phyloP scores from a whole-genome alignment of 2,329 filamentous ascomycete species.

The Falciphora oryzae region DNA sequence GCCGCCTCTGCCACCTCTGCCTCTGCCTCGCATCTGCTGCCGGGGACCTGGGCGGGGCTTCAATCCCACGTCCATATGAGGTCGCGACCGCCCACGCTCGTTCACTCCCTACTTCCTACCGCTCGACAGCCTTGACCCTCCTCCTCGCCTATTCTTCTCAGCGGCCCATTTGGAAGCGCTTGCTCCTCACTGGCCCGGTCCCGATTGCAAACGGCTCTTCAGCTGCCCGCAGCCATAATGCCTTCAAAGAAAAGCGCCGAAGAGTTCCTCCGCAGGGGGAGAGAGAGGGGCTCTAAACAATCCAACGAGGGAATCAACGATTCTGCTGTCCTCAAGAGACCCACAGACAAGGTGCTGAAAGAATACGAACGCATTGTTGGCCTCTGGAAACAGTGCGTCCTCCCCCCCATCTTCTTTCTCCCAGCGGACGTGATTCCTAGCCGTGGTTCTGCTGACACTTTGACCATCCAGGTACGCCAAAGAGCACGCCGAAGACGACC shows the following conservation, averaged over 20 bases:
- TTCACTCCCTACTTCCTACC: neutral
- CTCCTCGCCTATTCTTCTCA: no score
- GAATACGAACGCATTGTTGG: neutral
- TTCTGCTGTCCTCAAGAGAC: neutral
- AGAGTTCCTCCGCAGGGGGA: no score
- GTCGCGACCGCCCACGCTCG: conserved; percentile 1
- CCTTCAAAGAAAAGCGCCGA: no score
- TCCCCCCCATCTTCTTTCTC: no score
- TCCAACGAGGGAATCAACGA: neutral
- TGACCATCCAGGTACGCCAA: neutral
- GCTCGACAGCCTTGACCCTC: no score
- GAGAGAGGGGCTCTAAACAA: neutral
- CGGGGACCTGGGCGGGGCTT: neutral
- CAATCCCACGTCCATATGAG: neutral
- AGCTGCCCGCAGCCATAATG: no score
- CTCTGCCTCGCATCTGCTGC: neutral
- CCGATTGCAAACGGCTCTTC: no score
- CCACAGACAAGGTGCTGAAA: neutral
- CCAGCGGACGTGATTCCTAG: neutral
- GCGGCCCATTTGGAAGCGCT: no score
- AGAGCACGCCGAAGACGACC: conserved; percentile 1
- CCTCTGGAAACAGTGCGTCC: neutral
- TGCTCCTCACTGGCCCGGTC: no score
- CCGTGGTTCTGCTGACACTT: neutral
- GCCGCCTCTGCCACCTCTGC: no score